phyloP scores from a whole-genome alignment of 2,329 filamentous ascomycete genomes.

The Colletotrichum eleusines region DNA sequence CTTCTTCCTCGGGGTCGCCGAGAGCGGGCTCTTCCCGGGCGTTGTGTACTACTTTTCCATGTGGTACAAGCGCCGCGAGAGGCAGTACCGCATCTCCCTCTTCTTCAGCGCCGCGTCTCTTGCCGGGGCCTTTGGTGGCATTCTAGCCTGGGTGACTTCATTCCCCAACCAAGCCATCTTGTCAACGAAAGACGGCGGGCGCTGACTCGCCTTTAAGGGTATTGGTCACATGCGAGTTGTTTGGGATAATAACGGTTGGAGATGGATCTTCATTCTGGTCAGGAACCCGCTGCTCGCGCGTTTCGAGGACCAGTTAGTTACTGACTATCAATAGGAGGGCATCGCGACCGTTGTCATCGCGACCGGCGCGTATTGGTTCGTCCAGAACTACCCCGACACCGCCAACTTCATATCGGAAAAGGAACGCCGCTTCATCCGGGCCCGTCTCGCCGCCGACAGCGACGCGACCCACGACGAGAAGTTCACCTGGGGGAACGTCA shows the following conservation, averaged over 20 bases:
- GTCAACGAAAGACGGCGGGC: accelerated
- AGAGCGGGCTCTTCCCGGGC: slow-evolving; percentile 65
- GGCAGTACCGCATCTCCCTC: slow-evolving; percentile 66
- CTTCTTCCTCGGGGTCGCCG: slow-evolving; percentile 68
- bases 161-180: accelerated
- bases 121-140: slow-evolving; percentile 68
- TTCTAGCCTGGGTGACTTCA: slow-evolving; percentile 62
- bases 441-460: slow-evolving; percentile 74
- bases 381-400: slow-evolving; percentile 74
- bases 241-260: slow-evolving; percentile 63
- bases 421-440: slow-evolving; percentile 69
- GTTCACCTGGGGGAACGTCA: slow-evolving; percentile 77
- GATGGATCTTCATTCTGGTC: slow-evolving; percentile 72
- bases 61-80: slow-evolving; percentile 68
- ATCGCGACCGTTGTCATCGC: slow-evolving; percentile 66
- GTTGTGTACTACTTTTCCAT: slow-evolving; percentile 64
- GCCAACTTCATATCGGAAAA: slow-evolving; percentile 67
- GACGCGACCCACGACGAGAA: slow-evolving; percentile 76
- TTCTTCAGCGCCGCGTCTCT: slow-evolving; percentile 68
- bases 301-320: slow-evolving; percentile 46
- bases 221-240: slow-evolving; percentile 67
- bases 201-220: slow-evolving; percentile 51
- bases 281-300: slow-evolving; percentile 32
- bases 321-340: slow-evolving; percentile 61
- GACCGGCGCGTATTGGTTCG: slow-evolving; percentile 66